Conservation (phyloP, 257 asterid species). For the Salvia rosmarinus region DNA sequence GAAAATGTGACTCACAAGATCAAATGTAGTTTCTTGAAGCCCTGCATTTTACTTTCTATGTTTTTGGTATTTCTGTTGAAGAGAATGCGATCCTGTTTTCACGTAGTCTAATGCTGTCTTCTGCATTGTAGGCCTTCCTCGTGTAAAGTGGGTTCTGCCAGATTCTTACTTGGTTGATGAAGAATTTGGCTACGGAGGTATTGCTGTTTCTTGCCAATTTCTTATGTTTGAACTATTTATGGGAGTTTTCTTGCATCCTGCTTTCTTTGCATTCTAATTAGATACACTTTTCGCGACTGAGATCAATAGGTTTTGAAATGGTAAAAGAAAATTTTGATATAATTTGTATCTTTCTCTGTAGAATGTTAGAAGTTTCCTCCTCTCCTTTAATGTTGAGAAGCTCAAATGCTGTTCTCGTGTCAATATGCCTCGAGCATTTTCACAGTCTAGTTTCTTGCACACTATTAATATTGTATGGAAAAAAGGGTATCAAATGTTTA, state of each 20-base stretch:
- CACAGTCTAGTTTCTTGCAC: not conserved
- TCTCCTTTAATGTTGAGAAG: no score
- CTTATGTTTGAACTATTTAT: no score
- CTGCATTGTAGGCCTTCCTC: conserved; percentile 39
- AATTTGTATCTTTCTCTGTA: no score
- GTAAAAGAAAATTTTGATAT: not conserved
- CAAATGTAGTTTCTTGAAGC: conserved; percentile 36
- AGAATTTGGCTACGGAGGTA: conserved; percentile 53
- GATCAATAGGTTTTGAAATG: no score
- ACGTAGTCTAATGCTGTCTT: not conserved
- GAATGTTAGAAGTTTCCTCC: no score
- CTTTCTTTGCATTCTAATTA: not conserved
- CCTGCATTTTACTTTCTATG: not conserved
- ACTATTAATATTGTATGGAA: not conserved
- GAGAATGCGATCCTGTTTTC: not conserved
- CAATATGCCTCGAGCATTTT: not conserved
- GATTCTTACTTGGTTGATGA: conserved; percentile 43
- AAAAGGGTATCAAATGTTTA: not conserved
- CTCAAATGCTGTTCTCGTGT: not conserved
- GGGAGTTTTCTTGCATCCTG: conserved; percentile 8
- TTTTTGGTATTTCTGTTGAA: not conserved
- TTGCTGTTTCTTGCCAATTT: no score
- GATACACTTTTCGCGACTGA: not conserved
- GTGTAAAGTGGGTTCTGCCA: conserved; percentile 51
- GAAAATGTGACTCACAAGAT: conserved; percentile 37